Percentiles rank a stretch among this genome's conserved stretches.
Evolutionary conservation across 2,329 filamentous ascomycete genomes (phyloP).

Genomic region (Ophiosphaerella korrae): DNA sequence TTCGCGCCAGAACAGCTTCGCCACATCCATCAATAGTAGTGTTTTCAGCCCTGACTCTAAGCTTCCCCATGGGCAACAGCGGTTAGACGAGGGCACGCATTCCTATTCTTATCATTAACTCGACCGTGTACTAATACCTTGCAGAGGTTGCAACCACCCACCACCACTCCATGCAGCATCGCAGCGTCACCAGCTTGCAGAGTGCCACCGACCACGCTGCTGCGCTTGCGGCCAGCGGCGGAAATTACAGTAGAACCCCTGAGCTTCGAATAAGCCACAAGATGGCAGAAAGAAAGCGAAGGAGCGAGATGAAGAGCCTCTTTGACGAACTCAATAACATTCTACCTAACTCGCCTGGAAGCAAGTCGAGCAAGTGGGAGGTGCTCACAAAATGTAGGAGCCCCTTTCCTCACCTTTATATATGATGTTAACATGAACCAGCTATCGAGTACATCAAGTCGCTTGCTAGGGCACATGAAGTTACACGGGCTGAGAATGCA

Average conservation of each 20-base stretch:
- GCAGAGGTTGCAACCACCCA: constrained; percentile 59
- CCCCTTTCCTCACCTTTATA: background rate
- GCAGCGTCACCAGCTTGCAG: constrained; percentile 69
- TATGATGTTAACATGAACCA: constrained; percentile 26
- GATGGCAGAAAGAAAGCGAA: constrained; percentile 79
- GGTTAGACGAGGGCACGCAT: constrained; percentile 66
- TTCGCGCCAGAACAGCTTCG: constrained; percentile 75
- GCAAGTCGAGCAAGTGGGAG: constrained; percentile 89
- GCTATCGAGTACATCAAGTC: constrained; percentile 57
- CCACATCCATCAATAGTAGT: constrained; percentile 78
- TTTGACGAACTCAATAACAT: constrained; percentile 81
- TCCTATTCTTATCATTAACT: constrained; percentile 7
- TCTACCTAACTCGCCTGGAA: constrained; percentile 79
- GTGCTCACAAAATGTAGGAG: constrained; percentile 79
- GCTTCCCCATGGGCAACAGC: constrained; percentile 72
- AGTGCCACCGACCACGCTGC: constrained; percentile 64
- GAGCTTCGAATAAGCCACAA: constrained; percentile 85
- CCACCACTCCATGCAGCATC: constrained; percentile 78
- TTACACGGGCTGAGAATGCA: constrained; percentile 45
- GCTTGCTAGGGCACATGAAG: constrained; percentile 47
- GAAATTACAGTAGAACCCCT: constrained; percentile 82
- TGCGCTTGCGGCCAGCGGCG: constrained; percentile 57
- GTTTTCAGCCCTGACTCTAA: constrained; percentile 77
- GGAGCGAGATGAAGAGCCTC: constrained; percentile 86
- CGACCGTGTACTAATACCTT: constrained; percentile 25